Percentiles rank a stretch among this genome's conserved stretches.
Conservation (phyloP, 2,329 filamentous ascomycete genomes). For the Daldinia sp. region DNA sequence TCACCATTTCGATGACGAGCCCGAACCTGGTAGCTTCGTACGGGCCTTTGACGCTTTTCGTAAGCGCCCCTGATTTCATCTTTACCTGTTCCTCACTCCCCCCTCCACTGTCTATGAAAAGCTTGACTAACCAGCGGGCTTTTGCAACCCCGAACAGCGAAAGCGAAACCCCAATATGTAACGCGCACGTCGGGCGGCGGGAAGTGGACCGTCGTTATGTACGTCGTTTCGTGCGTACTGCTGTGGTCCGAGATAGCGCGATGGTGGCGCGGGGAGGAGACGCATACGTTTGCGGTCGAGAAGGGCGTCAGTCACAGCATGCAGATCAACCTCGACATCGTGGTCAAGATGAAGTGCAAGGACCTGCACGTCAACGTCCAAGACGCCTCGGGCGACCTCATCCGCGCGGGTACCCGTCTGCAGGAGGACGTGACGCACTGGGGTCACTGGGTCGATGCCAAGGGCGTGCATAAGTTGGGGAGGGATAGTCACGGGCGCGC, state of each 20-base stretch:
- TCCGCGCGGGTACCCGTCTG: conserved; percentile 82
- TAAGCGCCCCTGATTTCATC: conserved; percentile 60
- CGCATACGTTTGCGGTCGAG: conserved; percentile 92
- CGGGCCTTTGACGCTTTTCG: conserved; percentile 97
- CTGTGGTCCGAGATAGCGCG: conserved; percentile 80
- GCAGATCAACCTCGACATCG: conserved; percentile 96
- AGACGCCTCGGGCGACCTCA: conserved; percentile 92
- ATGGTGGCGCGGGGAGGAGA: conserved; percentile 88
- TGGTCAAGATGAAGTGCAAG: conserved; percentile 86
- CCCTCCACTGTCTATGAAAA: background rate
- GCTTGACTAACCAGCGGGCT: too few species aligned
- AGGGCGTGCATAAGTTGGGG: conserved; percentile 73
- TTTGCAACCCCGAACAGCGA: conserved; percentile 68
- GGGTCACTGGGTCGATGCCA: conserved; percentile 81
- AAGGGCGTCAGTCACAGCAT: conserved; percentile 88
- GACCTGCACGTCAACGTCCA: conserved; percentile 97
- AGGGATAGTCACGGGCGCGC: conserved; percentile 66
- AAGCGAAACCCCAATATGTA: conserved; percentile 94
- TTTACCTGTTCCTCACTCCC: conserved; percentile 32
- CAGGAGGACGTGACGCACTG: conserved; percentile 83
- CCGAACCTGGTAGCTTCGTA: conserved; percentile 75
- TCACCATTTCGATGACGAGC: conserved; percentile 78
- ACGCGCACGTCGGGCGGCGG: conserved; percentile 86
- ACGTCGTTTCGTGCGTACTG: conserved; percentile 79
- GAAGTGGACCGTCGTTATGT: conserved; percentile 90